Percentiles rank a stretch among this genome's conserved stretches.
Evolutionary conservation across 2,329 filamentous ascomycete species (phyloP).

Genomic region (Diaporthe helianthi): DNA sequence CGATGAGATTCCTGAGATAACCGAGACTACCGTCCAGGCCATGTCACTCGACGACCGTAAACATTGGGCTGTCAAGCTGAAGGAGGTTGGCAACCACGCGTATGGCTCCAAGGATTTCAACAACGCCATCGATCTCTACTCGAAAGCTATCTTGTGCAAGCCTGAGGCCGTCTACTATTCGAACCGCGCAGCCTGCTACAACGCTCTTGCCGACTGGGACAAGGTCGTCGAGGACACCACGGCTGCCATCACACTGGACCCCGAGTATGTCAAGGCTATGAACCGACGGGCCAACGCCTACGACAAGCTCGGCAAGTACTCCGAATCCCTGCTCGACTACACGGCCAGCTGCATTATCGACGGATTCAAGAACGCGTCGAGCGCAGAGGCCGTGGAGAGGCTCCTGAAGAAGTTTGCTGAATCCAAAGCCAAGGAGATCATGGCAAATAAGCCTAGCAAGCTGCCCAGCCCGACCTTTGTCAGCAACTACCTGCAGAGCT

Average conservation of each 20-base stretch:
- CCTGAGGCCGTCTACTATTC: constrained; percentile 98
- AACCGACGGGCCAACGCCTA: constrained; percentile 97
- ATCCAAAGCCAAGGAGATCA: constrained; percentile 88
- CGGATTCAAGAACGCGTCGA: constrained; percentile 90
- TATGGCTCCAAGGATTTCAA: constrained; percentile 95
- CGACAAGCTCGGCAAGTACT: constrained; percentile 89
- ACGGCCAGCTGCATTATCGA: constrained; percentile 99
- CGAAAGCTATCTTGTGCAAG: constrained; percentile 95
- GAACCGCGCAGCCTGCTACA: constrained; percentile 97
- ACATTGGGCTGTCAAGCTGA: constrained; percentile 87
- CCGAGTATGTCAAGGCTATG: constrained; percentile 95
- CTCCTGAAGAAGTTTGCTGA: constrained; percentile 97
- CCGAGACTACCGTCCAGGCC: constrained; percentile 61
- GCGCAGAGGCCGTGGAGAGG: constrained; percentile 88
- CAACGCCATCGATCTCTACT: constrained; percentile 92
- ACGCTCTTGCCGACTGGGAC: constrained; percentile 90
- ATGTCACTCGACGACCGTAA: constrained; percentile 74
- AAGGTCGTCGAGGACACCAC: constrained; percentile 98
- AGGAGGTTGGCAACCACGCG: constrained; percentile 94
- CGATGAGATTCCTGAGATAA: constrained; percentile 74
- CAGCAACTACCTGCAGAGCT: constrained; percentile 98
- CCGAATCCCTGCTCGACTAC: constrained; percentile 95
- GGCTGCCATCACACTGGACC: constrained; percentile 90
- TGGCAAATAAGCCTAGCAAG: constrained; percentile 84
- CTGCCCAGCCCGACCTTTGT: constrained; percentile 96